Conservation (phyloP, 352 stramenopile genomes). For the Phytophthora sp. region DNA sequence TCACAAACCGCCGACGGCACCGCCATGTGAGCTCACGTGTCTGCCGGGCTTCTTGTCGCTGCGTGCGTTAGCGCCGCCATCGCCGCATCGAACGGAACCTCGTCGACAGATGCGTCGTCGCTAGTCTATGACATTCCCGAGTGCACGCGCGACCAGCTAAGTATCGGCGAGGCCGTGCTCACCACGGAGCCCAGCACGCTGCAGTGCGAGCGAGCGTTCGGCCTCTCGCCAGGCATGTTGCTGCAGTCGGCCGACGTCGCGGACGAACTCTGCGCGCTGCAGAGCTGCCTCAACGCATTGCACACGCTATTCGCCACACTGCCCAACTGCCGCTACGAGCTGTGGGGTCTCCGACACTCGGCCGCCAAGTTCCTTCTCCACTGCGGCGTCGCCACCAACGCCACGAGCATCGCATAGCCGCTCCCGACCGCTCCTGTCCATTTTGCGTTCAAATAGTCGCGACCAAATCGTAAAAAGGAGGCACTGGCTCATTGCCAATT, state of each 20-base stretch:
- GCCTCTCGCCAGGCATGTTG: conserved; percentile 48
- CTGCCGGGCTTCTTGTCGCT: conserved; percentile 1
- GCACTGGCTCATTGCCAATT: conserved; percentile 7
- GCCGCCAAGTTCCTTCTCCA: conserved; percentile 40
- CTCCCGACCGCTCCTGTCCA: background rate
- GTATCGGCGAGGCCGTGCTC: conserved; percentile 36
- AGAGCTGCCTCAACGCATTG: conserved; percentile 49
- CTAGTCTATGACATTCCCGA: conserved; percentile 37
- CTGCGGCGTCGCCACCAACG: conserved; percentile 47
- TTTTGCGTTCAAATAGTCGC: background rate
- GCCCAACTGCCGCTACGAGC: conserved; percentile 55
- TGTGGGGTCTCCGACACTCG: conserved; percentile 44
- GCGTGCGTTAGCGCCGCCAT: background rate
- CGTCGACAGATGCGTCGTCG: background rate
- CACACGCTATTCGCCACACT: conserved; percentile 48
- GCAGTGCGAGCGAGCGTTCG: conserved; percentile 44
- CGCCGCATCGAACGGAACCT: conserved; percentile 9
- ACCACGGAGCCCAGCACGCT: conserved; percentile 58
- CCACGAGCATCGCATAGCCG: conserved; percentile 13
- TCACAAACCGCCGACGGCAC: conserved; percentile 1
- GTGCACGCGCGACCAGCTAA: conserved; percentile 45
- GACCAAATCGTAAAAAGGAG: conserved; percentile 5
- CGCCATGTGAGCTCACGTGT: background rate
- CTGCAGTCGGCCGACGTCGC: conserved; percentile 30
- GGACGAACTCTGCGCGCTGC: conserved; percentile 39